Evolutionary conservation across 2,329 filamentous ascomycete genomes (phyloP).

Genomic region (Fusarium marasasianum): DNA sequence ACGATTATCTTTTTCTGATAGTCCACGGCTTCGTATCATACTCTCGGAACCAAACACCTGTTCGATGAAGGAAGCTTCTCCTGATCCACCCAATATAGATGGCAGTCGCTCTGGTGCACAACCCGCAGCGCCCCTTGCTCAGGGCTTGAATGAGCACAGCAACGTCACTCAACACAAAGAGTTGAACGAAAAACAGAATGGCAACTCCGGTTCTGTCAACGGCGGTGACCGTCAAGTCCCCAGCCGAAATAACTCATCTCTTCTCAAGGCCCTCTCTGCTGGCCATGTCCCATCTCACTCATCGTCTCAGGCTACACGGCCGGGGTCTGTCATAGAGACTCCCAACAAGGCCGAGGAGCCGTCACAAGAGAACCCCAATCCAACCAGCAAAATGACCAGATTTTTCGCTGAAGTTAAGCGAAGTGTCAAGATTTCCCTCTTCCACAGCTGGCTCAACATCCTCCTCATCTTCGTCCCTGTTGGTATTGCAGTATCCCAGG

Average conservation of each 20-base stretch:
- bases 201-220: background rate
- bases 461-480: conserved; percentile 81
- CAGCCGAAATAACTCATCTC: conserved; percentile 29
- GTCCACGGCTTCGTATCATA: conserved; percentile 1
- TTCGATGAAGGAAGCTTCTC: conserved; percentile 71
- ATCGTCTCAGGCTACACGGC: conserved; percentile 62
- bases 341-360: conserved; percentile 27
- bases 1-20: conserved; percentile 13
- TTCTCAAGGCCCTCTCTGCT: conserved; percentile 41
- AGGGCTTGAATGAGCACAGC: conserved; percentile 31
- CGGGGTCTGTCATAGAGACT: conserved; percentile 64
- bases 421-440: conserved; percentile 64
- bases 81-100: conserved; percentile 64
- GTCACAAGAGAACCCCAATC: conserved; percentile 39
- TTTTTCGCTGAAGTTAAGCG: conserved; percentile 61
- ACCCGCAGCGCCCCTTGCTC: conserved; percentile 57
- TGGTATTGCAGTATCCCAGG: conserved; percentile 72
- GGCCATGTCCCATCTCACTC: conserved; percentile 49
- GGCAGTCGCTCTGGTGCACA: conserved; percentile 65
- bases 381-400: conserved; percentile 49
- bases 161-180: conserved; percentile 9
- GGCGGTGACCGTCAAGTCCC: conserved; percentile 27
- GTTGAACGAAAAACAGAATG: conserved; percentile 16
- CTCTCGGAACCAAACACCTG: conserved; percentile 40
- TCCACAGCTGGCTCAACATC: conserved; percentile 81